These are phyloP conservation scores for Pichia occidentalis DNA, from an alignment of 805 yeast genomes.

Conservation along the genomic window DNA sequence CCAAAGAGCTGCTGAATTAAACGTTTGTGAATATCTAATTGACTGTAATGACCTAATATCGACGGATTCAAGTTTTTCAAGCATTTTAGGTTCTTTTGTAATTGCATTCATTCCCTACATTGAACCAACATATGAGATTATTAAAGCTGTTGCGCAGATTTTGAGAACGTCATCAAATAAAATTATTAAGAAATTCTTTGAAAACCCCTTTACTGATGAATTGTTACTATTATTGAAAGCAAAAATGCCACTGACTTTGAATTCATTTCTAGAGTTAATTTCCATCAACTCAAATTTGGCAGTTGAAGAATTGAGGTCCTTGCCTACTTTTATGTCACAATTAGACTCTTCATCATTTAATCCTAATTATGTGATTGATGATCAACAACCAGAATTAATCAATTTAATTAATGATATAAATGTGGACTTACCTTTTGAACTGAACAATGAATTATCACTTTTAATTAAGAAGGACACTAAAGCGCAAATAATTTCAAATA, in stretches of 20 bases:
- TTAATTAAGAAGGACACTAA: slow-evolving; percentile 48
- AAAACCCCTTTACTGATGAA: slow-evolving; percentile 36
- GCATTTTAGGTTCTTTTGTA: slow-evolving; percentile 41
- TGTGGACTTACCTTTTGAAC: slow-evolving; percentile 46
- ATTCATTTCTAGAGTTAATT: slow-evolving; percentile 55
- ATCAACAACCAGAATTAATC: slow-evolving; percentile 45
- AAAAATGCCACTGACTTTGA: slow-evolving; percentile 62
- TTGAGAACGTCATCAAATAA: slow-evolving; percentile 40
- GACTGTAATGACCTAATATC: slow-evolving; percentile 36
- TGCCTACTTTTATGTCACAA: slow-evolving; percentile 56
- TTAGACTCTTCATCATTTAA: slow-evolving; percentile 36
- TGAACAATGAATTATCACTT: slow-evolving; percentile 38
- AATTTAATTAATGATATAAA: slow-evolving; percentile 36
- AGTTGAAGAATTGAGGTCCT: slow-evolving; percentile 47
- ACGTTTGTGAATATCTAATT: slow-evolving; percentile 41
- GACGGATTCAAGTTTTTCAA: slow-evolving; percentile 46
- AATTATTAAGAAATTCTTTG: slow-evolving; percentile 40
- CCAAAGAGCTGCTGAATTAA: slow-evolving; percentile 31
- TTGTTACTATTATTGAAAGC: slow-evolving; percentile 53
- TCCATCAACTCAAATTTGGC: slow-evolving; percentile 65
- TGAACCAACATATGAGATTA: slow-evolving; percentile 38
- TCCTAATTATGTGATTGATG: slow-evolving; percentile 40
- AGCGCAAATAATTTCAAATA: slow-evolving; percentile 40
- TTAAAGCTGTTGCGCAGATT: slow-evolving; percentile 37
- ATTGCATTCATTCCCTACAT: slow-evolving; percentile 43